These are phyloP conservation scores for Pyrus pyrifolia DNA, from an alignment of 306 rosid genomes.

Conservation along the genomic window DNA sequence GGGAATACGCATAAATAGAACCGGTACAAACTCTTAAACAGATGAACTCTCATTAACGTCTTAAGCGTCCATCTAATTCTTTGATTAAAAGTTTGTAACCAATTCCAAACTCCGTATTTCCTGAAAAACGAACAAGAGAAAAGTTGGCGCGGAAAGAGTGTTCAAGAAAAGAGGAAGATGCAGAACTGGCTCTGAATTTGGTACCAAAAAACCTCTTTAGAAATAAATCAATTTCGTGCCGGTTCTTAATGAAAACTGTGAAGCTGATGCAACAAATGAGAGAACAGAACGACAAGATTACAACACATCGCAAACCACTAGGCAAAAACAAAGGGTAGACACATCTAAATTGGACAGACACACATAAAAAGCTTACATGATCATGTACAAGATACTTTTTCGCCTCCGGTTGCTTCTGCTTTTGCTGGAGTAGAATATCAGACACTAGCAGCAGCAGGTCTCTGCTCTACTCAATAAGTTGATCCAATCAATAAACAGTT, in stretches of 20 bases:
- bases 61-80: background rate
- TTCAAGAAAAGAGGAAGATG: background rate
- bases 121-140: background rate
- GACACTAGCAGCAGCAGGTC: conserved; percentile 29
- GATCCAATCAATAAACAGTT: conserved; percentile 30
- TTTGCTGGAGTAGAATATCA: conserved; percentile 21
- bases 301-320: conserved; percentile 27
- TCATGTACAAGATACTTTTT: conserved; percentile 52
- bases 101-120: too few species aligned
- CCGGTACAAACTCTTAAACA: too few species aligned
- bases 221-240: conserved; percentile 1
- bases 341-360: conserved; percentile 32
- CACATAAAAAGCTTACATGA: conserved; percentile 21
- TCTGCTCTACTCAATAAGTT: conserved; percentile 32
- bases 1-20: background rate
- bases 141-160: background rate
- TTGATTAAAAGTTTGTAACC: background rate
- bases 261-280: conserved; percentile 30
- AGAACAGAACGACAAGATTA: conserved; percentile 24
- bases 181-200: background rate
- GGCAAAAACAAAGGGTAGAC: conserved; percentile 24
- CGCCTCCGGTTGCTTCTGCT: conserved; percentile 22
- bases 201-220: background rate
- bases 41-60: background rate
- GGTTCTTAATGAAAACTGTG: conserved; percentile 27